Percentiles rank a stretch among this genome's conserved stretches.
Conservation (phyloP, 1,139 yeast species). For the Blastobotrys aristatus region DNA sequence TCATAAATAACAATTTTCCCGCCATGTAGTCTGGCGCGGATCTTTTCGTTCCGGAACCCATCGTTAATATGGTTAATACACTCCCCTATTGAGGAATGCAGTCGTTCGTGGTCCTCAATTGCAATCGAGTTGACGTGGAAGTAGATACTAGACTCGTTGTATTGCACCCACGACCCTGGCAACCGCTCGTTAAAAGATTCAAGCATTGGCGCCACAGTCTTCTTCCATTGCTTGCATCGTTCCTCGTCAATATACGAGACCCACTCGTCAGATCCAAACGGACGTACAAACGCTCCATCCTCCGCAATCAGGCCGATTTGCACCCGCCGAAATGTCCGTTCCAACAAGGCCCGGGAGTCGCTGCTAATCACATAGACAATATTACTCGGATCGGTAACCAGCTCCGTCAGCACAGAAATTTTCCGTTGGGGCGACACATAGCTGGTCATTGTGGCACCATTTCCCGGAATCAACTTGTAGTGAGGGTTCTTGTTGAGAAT, state of each 20-base stretch:
- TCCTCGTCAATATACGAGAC: slow-evolving; percentile 52
- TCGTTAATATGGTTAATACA: slow-evolving; percentile 81
- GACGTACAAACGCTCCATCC: slow-evolving; percentile 68
- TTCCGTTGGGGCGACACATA: slow-evolving; percentile 33
- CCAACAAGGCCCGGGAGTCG: slow-evolving; percentile 58
- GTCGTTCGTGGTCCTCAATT: slow-evolving; percentile 60
- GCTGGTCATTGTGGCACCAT: slow-evolving; percentile 18
- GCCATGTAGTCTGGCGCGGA: slow-evolving; percentile 74
- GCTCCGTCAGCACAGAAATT: slow-evolving; percentile 39
- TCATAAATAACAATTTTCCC: slow-evolving; percentile 30
- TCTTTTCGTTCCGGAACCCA: slow-evolving; percentile 54
- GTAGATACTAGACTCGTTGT: slow-evolving; percentile 69
- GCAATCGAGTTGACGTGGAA: slow-evolving; percentile 42
- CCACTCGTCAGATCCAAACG: slow-evolving; percentile 48
- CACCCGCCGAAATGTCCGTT: slow-evolving; percentile 60
- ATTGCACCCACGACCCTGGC: slow-evolving; percentile 70
- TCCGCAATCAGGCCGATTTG: slow-evolving; percentile 79
- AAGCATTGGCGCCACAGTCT: slow-evolving; percentile 53
- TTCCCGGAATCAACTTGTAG: slow-evolving; percentile 9
- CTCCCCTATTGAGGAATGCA: slow-evolving; percentile 71
- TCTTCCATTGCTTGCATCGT: slow-evolving; percentile 52
- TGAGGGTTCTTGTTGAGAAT: slow-evolving; percentile 8
- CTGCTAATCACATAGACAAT: slow-evolving; percentile 68
- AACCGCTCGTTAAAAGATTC: slow-evolving; percentile 69
- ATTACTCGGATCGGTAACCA: slow-evolving; percentile 51